Conservation (phyloP, 257 asterid species). For the Ballota nigra region DNA sequence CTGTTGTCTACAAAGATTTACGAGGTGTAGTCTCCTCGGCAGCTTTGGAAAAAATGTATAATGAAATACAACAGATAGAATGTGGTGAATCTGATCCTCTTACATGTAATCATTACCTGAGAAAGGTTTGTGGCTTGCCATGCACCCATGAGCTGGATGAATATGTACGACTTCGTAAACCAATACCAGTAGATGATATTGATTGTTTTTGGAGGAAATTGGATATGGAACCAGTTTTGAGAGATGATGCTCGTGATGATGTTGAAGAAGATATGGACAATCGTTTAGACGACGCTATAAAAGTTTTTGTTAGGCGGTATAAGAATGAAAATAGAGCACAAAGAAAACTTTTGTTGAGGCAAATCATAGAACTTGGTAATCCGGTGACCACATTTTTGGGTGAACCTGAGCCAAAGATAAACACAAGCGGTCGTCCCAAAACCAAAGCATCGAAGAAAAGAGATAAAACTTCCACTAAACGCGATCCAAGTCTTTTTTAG, state of each 20-base stretch:
- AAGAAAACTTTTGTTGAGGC: no score
- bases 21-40: not conserved
- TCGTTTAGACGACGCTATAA: no score
- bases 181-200: not conserved
- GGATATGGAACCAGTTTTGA: not conserved
- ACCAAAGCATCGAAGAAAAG: no score
- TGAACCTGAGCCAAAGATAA: no score
- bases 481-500: no score
- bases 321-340: no score
- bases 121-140: not conserved
- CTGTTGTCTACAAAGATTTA: not conserved
- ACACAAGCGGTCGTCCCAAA: no score
- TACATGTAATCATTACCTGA: no score
- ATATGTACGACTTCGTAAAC: not conserved
- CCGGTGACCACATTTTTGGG: no score
- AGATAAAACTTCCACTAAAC: no score
- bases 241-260: not conserved
- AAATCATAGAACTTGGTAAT: no score
- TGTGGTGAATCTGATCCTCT: not conserved
- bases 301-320: no score
- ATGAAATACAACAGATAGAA: not conserved
- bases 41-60: not conserved
- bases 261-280: not conserved
- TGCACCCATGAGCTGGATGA: not conserved
- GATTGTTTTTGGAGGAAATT: not conserved